A percentile compares a stretch with the other conserved stretches of the same genome.
These are phyloP conservation scores for Bremia lactucae DNA, from an alignment of 352 stramenopile genomes.

Conservation along the genomic window DNA sequence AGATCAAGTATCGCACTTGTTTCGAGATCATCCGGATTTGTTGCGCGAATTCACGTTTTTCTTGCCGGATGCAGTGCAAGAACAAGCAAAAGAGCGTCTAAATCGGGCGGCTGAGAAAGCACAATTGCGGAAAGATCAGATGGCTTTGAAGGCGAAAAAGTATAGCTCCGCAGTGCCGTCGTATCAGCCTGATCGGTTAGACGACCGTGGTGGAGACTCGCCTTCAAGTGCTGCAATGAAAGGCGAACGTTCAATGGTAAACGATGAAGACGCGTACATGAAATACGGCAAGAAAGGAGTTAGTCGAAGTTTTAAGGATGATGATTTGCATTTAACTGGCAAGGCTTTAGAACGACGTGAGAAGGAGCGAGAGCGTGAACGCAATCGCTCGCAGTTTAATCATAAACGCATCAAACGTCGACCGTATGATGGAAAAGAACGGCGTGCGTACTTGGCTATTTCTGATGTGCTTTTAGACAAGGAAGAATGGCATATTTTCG, in stretches of 20 bases:
- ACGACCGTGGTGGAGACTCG: conserved; percentile 40
- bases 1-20: conserved; percentile 97
- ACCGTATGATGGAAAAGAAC: conserved; percentile 63
- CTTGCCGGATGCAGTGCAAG: conserved; percentile 96
- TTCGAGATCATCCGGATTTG: conserved; percentile 98
- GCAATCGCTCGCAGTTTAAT: conserved; percentile 63
- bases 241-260: conserved; percentile 23
- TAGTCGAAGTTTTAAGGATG: conserved; percentile 36
- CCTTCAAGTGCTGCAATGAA: conserved; percentile 50
- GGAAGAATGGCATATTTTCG: conserved; percentile 89
- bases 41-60: conserved; percentile 99
- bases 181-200: conserved; percentile 31
- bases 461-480: conserved; percentile 76
- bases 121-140: conserved; percentile 77
- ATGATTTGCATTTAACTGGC: conserved; percentile 36
- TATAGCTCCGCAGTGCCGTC: conserved; percentile 20
- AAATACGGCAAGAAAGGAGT: conserved; percentile 36
- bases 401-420: conserved; percentile 62
- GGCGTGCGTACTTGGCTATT: conserved; percentile 57
- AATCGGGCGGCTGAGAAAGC: conserved; percentile 92
- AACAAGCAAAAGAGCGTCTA: conserved; percentile 93
- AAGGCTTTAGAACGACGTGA: conserved; percentile 61
- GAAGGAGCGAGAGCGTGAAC: conserved; percentile 69
- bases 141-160: conserved; percentile 43
- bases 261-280: conserved; percentile 33